Base-by-base conservation (phyloP, 306 rosid species). In the Dryas alaskensis region DNA sequence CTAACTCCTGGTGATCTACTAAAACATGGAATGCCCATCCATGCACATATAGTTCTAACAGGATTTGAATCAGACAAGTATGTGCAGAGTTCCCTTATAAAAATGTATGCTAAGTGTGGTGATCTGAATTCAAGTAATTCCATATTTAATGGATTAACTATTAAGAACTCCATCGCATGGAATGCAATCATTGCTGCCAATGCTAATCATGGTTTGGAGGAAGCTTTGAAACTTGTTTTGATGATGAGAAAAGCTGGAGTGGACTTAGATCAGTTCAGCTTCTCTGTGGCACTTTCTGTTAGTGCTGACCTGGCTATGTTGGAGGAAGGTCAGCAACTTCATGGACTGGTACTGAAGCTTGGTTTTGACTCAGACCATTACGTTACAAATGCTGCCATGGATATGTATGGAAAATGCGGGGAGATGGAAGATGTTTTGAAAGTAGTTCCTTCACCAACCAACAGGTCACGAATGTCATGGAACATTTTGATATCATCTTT, bases 331-430 rank as follows among this genome's bases (percentile, higher is more conserved):
- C 89, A 91, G 65, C 97, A 94, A 73, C 89, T 91, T 55, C 97
- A 94, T 68, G 74, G 88, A 54, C 78, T 90, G 83, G 81, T 83
- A 42, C 73, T 87, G 64, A 94, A 94, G 81, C 90, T 86, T 43
- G 97, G 97, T 47, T 76, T 87, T n/a, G 88, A 89, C 49, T 84
- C 84, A 27, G 91, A 91, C 70, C 79, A 85, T 82, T 94, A 83
- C 39, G 85, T 89, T 67, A 73, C 85, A 68, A 91, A 89, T 82
- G 86, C 94, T 78, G 84, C 84, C 27, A 94, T 94, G 98, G 97
- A 88, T 82, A 94, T 94, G 98, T 91, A 91, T 73, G 98, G 90
- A 79, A 94, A 91, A 82, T 94, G 98, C 72, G 96, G 97, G 60
- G 94, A 89, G 76, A 80, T 91, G 67, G 90, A 88, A 67, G 92